Evolutionary conservation across 140 eudicot species (phyloP), one percentile per base, ranked within the genome.

Genomic region (Ambrosia hybrid): DNA sequence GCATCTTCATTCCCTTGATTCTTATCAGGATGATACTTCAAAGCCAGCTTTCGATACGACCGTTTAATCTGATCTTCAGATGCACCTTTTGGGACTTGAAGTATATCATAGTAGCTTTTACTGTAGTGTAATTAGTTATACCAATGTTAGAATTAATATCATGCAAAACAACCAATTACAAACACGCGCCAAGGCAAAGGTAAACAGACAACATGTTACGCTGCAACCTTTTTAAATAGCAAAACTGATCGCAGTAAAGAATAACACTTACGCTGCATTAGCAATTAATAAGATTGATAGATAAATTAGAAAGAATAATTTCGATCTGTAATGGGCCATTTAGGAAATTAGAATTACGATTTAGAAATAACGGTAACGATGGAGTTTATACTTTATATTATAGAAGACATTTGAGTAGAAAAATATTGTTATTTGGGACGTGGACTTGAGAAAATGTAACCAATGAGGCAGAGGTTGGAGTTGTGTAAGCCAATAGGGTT

Each of bases 1-100:
- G 99, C 99, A 48, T 95, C 99, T 65, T 95, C 97, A 80, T 90
- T 90, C 59, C 97, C 99, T 73, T 83, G 97, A 79, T 95, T 95
- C 83, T 95, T 95, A 70, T 95, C 99, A 0, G 99, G 99, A 78
- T 95, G 99, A 81, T 95, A 95, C 68, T 91, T 95, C 87, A 95
- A 80, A 0, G 99, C 99, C 0, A 95, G 89, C 80, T 95, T 95
- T 53, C 99, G 62, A 43, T 95, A 95, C 5, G 99, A 91, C 66
- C 95, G 84, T 68, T 95, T 95, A 63, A 95, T 91, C 81, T 95
- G 99, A 4, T 91, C 97, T 21, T 95, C 99, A 2, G 95, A 81
- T 10, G 97, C 99, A 43, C 96, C 88, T 76, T 91, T 91, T 5
- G 84, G 87, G 34, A 95, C 89, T 88, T 95, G 99, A 41, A 95